Base-by-base conservation (phyloP, 164 flowering plant genomes). In the Liquidambar formosana region DNA sequence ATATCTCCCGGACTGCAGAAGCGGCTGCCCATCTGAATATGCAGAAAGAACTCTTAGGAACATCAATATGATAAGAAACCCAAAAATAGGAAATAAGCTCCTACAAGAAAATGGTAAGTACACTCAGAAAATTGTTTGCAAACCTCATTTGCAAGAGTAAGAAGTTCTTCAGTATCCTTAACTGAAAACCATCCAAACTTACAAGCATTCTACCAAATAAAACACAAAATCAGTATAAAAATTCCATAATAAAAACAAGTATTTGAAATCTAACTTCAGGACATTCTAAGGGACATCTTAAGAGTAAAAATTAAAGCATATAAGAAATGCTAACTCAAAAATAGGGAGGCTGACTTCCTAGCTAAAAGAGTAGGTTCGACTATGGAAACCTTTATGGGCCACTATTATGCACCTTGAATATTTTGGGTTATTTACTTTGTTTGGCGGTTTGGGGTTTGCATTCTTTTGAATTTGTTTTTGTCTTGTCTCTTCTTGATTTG, bases 161-260 rank as follows among this genome's bases (percentile, higher is more conserved):
- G 60, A 64, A 93, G 85, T 26, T 86, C 94, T 70, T 78, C 77
- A 43, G 68, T 63, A 51, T 89, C 94, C 61, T 68, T 64, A n/a
- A 22, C 79, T 4, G 76, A 33, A 73, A 89, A 93, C 94, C 97
- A 93, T 68, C 87, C 84, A 28, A 66, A 49, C 60, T 77, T 79
- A 66, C 97, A 93, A 60, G 96, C 93, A 84, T 72, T 86, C 97
- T 93, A 73, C 58, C 63, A 79, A 63, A 52, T 16, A 71, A 66
- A 60, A 45, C 33, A 76, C 19, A 38, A 22, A 53, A 21, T 52
- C 68, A 73, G 15, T n/a, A 9, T 10, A 10, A 43, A 52, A 59
- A 54, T 23, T 16, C 43, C 48, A 52, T 16, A 22, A 14, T 43
- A 58, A 14, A 4, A 49, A 23, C 8, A 66, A 54, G 9, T 5